Percentiles rank a stretch among this genome's conserved stretches.
Conservation (phyloP, 2,329 filamentous ascomycete genomes). For the Pyrenochaeta sp. region DNA sequence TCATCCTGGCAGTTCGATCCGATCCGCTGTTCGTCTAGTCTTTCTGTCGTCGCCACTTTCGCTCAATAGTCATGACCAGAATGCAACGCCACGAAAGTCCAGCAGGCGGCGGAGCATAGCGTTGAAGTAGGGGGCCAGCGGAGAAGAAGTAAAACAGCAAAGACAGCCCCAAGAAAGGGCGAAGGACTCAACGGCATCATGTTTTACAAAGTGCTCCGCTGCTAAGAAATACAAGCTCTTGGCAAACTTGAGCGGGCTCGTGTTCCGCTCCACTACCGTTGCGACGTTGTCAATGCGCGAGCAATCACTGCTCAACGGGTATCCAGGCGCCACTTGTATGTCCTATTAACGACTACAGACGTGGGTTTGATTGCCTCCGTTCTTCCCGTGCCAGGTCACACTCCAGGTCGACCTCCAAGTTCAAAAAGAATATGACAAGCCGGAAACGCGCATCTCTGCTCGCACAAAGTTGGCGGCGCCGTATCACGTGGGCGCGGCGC, state of each 20-base stretch:
- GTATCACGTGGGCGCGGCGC: slow-evolving; percentile 23
- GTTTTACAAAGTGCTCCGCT: slow-evolving; percentile 37
- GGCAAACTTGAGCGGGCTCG: slow-evolving; percentile 23
- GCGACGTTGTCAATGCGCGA: not conserved
- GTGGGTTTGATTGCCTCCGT: not conserved
- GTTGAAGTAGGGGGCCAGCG: slow-evolving; percentile 14
- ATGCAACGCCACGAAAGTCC: not conserved
- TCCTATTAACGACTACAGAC: not conserved
- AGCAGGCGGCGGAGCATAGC: slow-evolving; percentile 6
- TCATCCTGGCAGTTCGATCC: slow-evolving; percentile 21
- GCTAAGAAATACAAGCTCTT: slow-evolving; percentile 43
- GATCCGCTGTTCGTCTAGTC: slow-evolving; percentile 3
- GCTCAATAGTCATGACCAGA: slow-evolving; percentile 2
- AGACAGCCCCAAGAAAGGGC: slow-evolving; percentile 16
- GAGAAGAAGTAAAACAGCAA: slow-evolving; percentile 21
- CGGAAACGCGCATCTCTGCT: slow-evolving; percentile 17
- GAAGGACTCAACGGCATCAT: slow-evolving; percentile 25
- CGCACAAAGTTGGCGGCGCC: slow-evolving; percentile 1
- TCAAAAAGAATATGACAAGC: slow-evolving; percentile 12
- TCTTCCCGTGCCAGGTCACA: not conserved
- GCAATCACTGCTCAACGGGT: slow-evolving; percentile 4
- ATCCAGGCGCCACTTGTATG: not conserved
- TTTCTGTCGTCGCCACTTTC: slow-evolving; percentile 1
- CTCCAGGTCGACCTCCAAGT: not conserved
- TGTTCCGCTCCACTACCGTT: slow-evolving; percentile 7